These are phyloP conservation scores for Metarhizium rileyi DNA, from an alignment of 2,329 filamentous ascomycete genomes.

Conservation along the genomic window DNA sequence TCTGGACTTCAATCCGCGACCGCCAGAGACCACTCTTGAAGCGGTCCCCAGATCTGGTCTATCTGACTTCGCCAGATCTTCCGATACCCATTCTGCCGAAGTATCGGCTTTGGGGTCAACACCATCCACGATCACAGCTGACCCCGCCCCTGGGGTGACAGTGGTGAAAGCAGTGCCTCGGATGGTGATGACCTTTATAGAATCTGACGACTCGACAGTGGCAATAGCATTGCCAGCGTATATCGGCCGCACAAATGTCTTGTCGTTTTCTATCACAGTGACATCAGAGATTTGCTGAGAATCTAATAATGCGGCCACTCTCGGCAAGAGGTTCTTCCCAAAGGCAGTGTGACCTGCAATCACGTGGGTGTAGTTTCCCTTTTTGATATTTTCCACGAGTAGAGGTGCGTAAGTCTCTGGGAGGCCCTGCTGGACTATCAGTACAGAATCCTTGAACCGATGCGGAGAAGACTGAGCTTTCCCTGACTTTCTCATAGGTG, in stretches of 20 bases:
- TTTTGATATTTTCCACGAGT: conserved; percentile 92
- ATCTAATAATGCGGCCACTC: conserved; percentile 85
- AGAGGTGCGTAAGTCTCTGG: conserved; percentile 92
- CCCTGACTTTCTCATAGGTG: conserved; percentile 76
- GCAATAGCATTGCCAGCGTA: conserved; percentile 97
- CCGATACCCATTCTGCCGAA: conserved; percentile 81
- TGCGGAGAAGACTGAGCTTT: neutral
- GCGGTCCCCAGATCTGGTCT: conserved; percentile 91
- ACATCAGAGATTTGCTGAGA: conserved; percentile 92
- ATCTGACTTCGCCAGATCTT: conserved; percentile 87
- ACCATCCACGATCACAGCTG: conserved; percentile 69
- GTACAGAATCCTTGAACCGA: neutral
- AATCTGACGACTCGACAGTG: conserved; percentile 83
- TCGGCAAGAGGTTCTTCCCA: conserved; percentile 87
- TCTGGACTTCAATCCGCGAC: conserved; percentile 92
- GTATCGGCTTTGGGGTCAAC: conserved; percentile 69
- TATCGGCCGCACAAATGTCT: conserved; percentile 92
- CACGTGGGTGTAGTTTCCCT: conserved; percentile 86
- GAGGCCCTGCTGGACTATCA: conserved; percentile 50
- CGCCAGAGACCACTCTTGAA: conserved; percentile 80
- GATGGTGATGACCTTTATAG: conserved; percentile 82
- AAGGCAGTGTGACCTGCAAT: conserved; percentile 89
- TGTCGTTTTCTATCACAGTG: conserved; percentile 74
- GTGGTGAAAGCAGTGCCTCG: conserved; percentile 86
- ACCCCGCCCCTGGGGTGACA: conserved; percentile 60